Base-by-base conservation (phyloP, 176 grass and related monocot genomes). In the Ampelocalamus luodianensis region DNA sequence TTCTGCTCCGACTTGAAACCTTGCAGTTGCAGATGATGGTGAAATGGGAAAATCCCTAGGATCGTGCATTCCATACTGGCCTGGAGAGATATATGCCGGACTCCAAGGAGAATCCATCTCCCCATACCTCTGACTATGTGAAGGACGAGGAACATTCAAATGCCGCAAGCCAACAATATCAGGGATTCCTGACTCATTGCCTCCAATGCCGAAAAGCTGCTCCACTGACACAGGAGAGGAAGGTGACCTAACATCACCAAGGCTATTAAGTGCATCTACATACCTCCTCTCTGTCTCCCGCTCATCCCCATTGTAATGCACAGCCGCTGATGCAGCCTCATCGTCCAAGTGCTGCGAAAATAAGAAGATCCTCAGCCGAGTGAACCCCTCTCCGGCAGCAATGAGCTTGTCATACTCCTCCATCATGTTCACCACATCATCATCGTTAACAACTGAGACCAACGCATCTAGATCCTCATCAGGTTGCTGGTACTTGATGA, bases 361-460 rank as follows among this genome's bases (percentile, higher is more conserved):
- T 5, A 98, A 89, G 82, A 98, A 95, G 69, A 98, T 90, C 69
- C 96, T 91, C 22, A 98, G 86, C 44, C 93, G 65, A 36, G 87
- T 95, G 85, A 92, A 90, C 4, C 78, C 88, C 83, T 98, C 89
- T 27, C 93, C 91, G 0, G 74, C 40, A 2, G 81, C 73, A 79
- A 90, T 85, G 79, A 98, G 78, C 85, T 95, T 98, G 89, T 98
- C 96, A 85, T 98, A 98, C 88, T 98, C 96, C 78, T 98, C 96
- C 91, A 98, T 98, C 93, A 98, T 98, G 85, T 98, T 98, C 38
- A 92, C 83, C 81, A 98, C 89, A 67, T 98, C 96, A 20, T 98
- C 96, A 32, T 98, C 96, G 3, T 95, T 98, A 20, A 98, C 96
- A 58, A 98, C 93, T 0, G 93, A 98, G 32, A 98, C 96, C 38